Evolutionary conservation across 768 basidiomycete genomes (phyloP).

Genomic region (Rhodocollybia butyracea): DNA sequence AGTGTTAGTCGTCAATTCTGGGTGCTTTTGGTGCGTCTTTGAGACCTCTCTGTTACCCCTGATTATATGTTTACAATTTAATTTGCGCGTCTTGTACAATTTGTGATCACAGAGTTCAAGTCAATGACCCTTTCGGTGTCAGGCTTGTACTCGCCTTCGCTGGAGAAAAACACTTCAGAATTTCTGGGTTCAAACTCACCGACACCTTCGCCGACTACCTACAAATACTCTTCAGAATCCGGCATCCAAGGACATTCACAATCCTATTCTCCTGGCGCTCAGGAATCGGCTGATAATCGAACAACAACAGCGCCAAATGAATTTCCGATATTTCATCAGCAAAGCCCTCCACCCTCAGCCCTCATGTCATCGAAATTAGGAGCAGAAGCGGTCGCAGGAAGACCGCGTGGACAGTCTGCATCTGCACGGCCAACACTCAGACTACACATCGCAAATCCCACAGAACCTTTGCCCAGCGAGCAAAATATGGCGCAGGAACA

Average conservation of each 20-base stretch:
- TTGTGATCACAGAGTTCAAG: neutral
- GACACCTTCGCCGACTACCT: constrained; percentile 1
- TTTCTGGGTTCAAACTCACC: neutral
- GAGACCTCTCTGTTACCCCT: neutral
- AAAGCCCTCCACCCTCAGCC: neutral
- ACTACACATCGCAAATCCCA: constrained; percentile 9
- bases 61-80: neutral
- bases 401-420: constrained; percentile 4
- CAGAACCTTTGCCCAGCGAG: neutral
- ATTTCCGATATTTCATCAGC: neutral
- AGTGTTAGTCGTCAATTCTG: neutral
- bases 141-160: constrained; percentile 4
- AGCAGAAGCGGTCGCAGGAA: neutral
- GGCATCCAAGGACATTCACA: neutral
- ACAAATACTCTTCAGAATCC: neutral
- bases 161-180: constrained; percentile 4
- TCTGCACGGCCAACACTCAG: constrained; percentile 4
- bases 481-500: neutral
- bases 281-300: neutral
- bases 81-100: neutral
- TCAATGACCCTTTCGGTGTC: constrained; percentile 8
- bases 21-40: neutral
- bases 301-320: neutral
- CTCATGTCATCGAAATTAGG: neutral
- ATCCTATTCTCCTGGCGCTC: neutral